Evolutionary conservation across 1,284 basidiomycete genomes (phyloP).

Genomic region (Filobasidium uniguttulatum): DNA sequence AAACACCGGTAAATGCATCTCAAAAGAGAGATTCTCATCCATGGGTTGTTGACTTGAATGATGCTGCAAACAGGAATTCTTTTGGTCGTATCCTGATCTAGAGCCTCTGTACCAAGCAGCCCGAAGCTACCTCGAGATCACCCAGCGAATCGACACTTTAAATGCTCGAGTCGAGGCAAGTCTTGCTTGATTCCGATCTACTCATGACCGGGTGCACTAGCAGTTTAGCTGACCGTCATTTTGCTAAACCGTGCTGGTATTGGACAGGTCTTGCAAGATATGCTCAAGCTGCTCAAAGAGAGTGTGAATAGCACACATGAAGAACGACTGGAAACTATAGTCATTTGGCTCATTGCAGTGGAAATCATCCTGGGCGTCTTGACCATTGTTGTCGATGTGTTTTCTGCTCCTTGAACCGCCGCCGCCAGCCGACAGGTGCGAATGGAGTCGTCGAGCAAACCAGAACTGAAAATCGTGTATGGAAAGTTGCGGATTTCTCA

Average conservation of each 20-base stretch:
- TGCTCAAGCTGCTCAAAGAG: constrained; percentile 90
- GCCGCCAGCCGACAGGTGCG: too few species aligned
- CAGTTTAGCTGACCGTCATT: background rate
- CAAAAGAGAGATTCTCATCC: too few species aligned
- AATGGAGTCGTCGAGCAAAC: too few species aligned
- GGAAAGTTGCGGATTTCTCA: too few species aligned
- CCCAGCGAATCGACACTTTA: constrained; percentile 80
- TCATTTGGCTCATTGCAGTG: constrained; percentile 80
- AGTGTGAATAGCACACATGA: constrained; percentile 73
- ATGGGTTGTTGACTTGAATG: too few species aligned
- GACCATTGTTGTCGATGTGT: constrained; percentile 57
- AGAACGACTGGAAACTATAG: constrained; percentile 87
- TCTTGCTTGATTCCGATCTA: background rate
- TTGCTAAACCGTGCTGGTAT: constrained; percentile 2
- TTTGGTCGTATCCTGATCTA: constrained; percentile 82
- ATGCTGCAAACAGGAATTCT: constrained; percentile 54
- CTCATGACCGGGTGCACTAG: background rate
- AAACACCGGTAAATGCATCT: constrained; percentile 62
- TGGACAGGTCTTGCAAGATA: constrained; percentile 76
- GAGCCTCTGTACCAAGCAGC: constrained; percentile 91
- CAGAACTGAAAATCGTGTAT: too few species aligned
- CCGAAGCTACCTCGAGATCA: constrained; percentile 83
- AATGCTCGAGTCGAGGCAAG: constrained; percentile 82
- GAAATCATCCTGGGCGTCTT: constrained; percentile 51
- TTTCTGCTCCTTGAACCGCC: constrained; percentile 19